Percentiles rank a stretch among this genome's conserved stretches.
Conservation (phyloP, 345 rosid genomes). For the Pugionium dolabratum region DNA sequence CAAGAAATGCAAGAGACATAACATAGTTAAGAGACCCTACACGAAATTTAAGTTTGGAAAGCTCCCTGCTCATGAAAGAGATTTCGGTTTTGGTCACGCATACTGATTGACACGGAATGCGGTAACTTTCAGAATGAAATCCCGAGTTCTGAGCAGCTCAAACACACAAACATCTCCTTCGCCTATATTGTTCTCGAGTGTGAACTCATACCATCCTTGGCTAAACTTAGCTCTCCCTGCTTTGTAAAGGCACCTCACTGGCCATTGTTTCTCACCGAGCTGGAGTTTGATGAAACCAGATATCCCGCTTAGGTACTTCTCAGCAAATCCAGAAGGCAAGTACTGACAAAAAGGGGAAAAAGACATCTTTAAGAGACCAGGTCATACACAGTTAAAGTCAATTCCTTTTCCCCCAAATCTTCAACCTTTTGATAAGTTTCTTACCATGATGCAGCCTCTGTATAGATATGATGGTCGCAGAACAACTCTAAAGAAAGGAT, state of each 20-base stretch:
- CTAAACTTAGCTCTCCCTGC: slow-evolving; percentile 86
- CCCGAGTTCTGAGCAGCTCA: slow-evolving; percentile 68
- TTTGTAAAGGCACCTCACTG: slow-evolving; percentile 78
- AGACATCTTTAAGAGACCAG: background rate
- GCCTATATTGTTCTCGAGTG: slow-evolving; percentile 73
- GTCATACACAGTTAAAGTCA: background rate
- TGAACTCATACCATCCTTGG: slow-evolving; percentile 89
- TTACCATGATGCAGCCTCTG: slow-evolving; percentile 83
- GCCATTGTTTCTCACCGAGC: slow-evolving; percentile 73
- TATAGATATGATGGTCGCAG: slow-evolving; percentile 79
- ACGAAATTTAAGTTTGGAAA: slow-evolving; percentile 17
- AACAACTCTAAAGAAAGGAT: slow-evolving; percentile 36
- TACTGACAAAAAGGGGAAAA: slow-evolving; percentile 46
- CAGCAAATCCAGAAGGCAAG: slow-evolving; percentile 81
- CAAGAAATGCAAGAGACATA: slow-evolving; percentile 26
- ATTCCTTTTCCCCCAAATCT: background rate
- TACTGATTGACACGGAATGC: slow-evolving; percentile 56
- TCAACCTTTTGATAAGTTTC: slow-evolving; percentile 15
- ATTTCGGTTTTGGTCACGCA: background rate
- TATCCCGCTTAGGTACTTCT: slow-evolving; percentile 72
- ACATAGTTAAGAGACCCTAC: slow-evolving; percentile 21
- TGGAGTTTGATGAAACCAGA: slow-evolving; percentile 82
- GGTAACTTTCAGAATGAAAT: slow-evolving; percentile 73
- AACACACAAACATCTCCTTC: slow-evolving; percentile 89
- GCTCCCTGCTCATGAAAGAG: slow-evolving; percentile 7